Evolutionary conservation across 1,284 basidiomycete species (phyloP).

Genomic region (Singerocomus rubriflavus): DNA sequence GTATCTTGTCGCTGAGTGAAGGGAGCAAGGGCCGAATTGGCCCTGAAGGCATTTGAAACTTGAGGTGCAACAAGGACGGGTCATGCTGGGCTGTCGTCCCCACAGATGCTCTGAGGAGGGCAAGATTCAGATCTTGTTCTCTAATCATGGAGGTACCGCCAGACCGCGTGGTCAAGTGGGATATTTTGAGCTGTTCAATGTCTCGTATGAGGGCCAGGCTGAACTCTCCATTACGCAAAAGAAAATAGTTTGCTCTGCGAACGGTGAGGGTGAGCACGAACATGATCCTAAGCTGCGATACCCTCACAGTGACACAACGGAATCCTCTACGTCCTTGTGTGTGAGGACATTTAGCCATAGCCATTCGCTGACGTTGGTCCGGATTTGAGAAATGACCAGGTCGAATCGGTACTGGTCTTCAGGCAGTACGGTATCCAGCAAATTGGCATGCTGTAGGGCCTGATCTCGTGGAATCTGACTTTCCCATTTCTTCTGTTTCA

Average conservation of each 20-base stretch:
- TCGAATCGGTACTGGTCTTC: slow-evolving; percentile 78
- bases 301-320: slow-evolving; percentile 68
- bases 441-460: slow-evolving; percentile 58
- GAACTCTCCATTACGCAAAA: slow-evolving; percentile 86
- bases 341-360: slow-evolving; percentile 88
- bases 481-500: slow-evolving; percentile 77
- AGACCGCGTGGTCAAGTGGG: slow-evolving; percentile 65
- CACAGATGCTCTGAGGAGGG: slow-evolving; percentile 76
- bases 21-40: slow-evolving; percentile 77
- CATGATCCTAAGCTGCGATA: slow-evolving; percentile 4
- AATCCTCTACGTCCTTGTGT: slow-evolving; percentile 74
- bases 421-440: slow-evolving; percentile 65
- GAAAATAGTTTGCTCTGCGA: slow-evolving; percentile 75
- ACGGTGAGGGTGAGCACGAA: slow-evolving; percentile 20
- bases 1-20: slow-evolving; percentile 45
- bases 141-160: slow-evolving; percentile 72
- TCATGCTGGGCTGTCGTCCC: slow-evolving; percentile 85
- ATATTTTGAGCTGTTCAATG: slow-evolving; percentile 74
- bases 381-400: slow-evolving; percentile 63
- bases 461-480: slow-evolving; percentile 68
- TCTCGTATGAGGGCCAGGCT: slow-evolving; percentile 77
- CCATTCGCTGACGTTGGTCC: slow-evolving; percentile 82
- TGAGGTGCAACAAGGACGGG: slow-evolving; percentile 62
- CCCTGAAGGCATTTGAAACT: slow-evolving; percentile 73
- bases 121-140: slow-evolving; percentile 83